Conservation (phyloP, 163 green algal species). For the Botryococcus braunii region DNA sequence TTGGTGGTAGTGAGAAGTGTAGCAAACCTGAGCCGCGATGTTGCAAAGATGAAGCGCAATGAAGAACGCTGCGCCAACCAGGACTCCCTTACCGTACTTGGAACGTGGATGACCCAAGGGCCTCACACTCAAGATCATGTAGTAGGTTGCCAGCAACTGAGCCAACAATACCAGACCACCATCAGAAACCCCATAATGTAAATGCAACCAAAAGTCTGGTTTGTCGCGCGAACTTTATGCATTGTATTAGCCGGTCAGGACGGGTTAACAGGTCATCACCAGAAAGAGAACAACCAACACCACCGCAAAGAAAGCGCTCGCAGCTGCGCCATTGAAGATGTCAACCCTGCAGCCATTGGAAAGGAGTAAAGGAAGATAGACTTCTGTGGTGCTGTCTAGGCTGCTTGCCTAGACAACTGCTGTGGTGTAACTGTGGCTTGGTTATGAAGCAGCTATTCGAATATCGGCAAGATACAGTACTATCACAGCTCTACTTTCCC, state of each 20-base stretch:
- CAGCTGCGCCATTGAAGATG: constrained; percentile 10
- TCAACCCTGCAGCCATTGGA: no score
- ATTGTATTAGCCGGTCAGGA: no score
- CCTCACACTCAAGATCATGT: constrained; percentile 17
- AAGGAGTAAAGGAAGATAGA: no score
- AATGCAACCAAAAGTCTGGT: no score
- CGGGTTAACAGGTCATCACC: no score
- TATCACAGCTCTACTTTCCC: no score
- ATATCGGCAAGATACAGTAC: no score
- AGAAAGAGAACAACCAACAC: constrained; percentile 11
- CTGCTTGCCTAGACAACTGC: no score
- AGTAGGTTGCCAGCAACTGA: constrained; percentile 16
- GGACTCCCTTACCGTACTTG: constrained; percentile 16
- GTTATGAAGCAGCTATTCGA: no score
- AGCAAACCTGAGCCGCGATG: constrained; percentile 20
- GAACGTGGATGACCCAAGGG: constrained; percentile 10
- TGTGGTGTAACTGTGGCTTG: no score
- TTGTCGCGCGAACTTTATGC: no score
- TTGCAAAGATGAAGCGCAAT: constrained; percentile 16
- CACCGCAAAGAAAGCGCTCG: constrained; percentile 16
- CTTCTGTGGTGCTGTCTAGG: not conserved
- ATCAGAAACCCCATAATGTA: not conserved
- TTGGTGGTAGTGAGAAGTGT: not conserved
- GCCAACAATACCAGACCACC: not conserved
- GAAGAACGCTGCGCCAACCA: constrained; percentile 15